Conservation (phyloP, 768 basidiomycete species). For the Tylopilus sp. region DNA sequence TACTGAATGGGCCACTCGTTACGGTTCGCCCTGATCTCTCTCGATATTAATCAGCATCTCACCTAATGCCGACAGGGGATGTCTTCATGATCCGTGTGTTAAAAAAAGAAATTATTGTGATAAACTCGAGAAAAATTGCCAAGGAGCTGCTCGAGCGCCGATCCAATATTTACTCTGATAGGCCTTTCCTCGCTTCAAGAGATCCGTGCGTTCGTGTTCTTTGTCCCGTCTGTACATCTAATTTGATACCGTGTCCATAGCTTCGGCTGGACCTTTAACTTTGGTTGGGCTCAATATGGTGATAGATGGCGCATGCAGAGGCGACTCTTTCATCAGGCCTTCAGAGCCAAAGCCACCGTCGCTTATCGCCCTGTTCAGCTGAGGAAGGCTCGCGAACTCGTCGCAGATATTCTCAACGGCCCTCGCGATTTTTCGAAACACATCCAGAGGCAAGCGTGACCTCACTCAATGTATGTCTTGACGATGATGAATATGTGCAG, state of each 20-base stretch:
- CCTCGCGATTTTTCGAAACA: constrained; percentile 5
- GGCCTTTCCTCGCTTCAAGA: constrained; percentile 14
- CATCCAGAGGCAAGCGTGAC: constrained; percentile 4
- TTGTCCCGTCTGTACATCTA: too few species aligned
- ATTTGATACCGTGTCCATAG: too few species aligned
- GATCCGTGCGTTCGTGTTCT: constrained; percentile 8
- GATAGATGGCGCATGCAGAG: too few species aligned
- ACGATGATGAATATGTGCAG: neutral
- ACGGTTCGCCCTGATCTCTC: constrained; percentile 6
- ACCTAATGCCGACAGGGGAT: constrained; percentile 8
- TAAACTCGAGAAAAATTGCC: constrained; percentile 27
- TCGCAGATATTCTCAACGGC: constrained; percentile 6
- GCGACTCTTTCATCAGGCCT: too few species aligned
- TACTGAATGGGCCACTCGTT: constrained; percentile 15
- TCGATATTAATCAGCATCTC: neutral
- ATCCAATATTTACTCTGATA: constrained; percentile 29
- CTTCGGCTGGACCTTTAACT: too few species aligned
- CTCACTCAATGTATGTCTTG: neutral
- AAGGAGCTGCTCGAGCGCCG: constrained; percentile 29
- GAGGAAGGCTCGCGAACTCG: constrained; percentile 16
- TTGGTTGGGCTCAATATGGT: too few species aligned
- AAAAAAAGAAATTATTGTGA: constrained; percentile 19
- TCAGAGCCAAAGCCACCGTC: too few species aligned
- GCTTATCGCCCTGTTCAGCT: neutral
- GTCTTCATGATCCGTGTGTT: constrained; percentile 22